phyloP scores from a whole-genome alignment of 306 rosid species.

The Boehmeria nivea region DNA sequence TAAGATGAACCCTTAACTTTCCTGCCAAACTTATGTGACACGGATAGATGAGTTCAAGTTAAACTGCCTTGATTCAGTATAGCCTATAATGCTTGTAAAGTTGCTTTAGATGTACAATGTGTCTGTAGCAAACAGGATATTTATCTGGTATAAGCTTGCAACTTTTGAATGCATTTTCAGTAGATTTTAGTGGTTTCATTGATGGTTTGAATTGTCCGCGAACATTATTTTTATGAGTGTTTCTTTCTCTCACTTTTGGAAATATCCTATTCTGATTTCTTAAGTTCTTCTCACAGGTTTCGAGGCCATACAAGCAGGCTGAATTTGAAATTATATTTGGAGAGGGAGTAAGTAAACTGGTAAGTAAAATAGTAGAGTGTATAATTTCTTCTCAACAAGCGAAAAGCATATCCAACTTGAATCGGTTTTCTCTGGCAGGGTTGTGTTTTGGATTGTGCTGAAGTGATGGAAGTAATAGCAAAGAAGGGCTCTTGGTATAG shows the following conservation, averaged over 20 bases:
- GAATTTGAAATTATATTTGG: slow-evolving; percentile 95
- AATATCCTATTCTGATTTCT: slow-evolving; percentile 13
- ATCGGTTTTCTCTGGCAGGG: slow-evolving; percentile 55
- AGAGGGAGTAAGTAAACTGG: slow-evolving; percentile 86
- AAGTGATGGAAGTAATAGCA: slow-evolving; percentile 65
- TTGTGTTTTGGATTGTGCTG: slow-evolving; percentile 95
- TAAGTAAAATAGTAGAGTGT: slow-evolving; percentile 26
- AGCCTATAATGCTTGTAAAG: not conserved
- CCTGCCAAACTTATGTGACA: too few species aligned
- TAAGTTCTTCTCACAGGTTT: slow-evolving; percentile 53
- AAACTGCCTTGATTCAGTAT: too few species aligned
- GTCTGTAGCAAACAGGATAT: too few species aligned
- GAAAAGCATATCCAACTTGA: slow-evolving; percentile 18
- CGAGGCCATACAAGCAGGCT: slow-evolving; percentile 96
- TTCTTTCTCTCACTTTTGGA: slow-evolving; percentile 9
- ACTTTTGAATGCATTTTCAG: too few species aligned
- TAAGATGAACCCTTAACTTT: too few species aligned
- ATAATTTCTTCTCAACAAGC: not conserved
- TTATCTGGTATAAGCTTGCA: too few species aligned
- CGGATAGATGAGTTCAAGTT: too few species aligned
- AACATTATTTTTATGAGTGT: slow-evolving; percentile 11
- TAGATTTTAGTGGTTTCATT: too few species aligned
- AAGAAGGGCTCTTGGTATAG: slow-evolving; percentile 98
- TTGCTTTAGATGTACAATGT: slow-evolving; percentile 1
- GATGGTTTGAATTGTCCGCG: not conserved